Base-by-base conservation (phyloP, 768 basidiomycete species). In the Auricularia sp. region DNA sequence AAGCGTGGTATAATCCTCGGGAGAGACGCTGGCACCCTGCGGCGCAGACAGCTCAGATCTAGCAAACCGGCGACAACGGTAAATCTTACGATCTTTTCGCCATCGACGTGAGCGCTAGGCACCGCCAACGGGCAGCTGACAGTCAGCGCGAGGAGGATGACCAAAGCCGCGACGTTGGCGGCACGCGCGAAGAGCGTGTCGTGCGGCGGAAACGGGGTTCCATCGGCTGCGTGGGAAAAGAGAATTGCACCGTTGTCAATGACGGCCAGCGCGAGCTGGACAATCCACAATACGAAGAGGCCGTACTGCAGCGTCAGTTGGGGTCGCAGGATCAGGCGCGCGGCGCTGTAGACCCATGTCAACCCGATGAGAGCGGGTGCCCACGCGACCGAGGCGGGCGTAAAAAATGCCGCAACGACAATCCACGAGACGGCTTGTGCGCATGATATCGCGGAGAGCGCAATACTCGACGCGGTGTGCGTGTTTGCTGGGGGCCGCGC, bases 1-100 rank as follows among this genome's bases (percentile, higher is more conserved):
- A 12, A 93, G 78, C 1, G 84, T 76, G 0, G 87, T 85, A 70
- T 91, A 91, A 68, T 92, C 90, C 70, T 93, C 91, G 0, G 85
- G 87, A 2, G 84, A 81, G n/a, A 86, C 74, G 3, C 79, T 74
- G 14, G 70, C 70, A 3, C 84, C 85, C 86, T 87, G 29, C 1
- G 29, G 29, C 29, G 53, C 4, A 36, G 62, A 7, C n/a, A 33
- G 39, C 12, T 39, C 35, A 5, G 36, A 1, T 60, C 14, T 10
- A 16, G n/a, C 29, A 29, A 29, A 29, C 29, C 3, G 10, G 8
- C 61, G 14, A 8, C 39, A 39, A 23, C 14, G 12, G 39, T n/a
- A 77, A 86, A 70, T 68, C 29, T 29, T 29, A 90, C 90, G 68
- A 91, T 87, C 29, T 90, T 80, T 44, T 80, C 77, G 61, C 75